phyloP scores from a whole-genome alignment of 1,284 basidiomycete species.

The Tilletia caries region DNA sequence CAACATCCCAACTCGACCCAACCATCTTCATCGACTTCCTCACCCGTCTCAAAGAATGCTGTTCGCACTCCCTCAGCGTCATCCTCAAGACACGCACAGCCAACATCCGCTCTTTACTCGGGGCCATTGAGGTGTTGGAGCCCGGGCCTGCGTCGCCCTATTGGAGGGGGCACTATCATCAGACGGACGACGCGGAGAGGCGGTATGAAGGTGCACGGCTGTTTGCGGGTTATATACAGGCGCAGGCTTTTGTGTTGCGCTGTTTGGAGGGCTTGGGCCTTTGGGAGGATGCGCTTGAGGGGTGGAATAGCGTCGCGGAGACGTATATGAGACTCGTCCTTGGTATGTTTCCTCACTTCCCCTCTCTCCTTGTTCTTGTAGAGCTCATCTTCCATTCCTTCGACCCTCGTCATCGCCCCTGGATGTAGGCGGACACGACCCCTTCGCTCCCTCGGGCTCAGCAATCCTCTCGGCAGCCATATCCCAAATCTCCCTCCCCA shows the following conservation, averaged over 20 bases:
- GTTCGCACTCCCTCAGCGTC: constrained; percentile 75
- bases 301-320: constrained; percentile 8
- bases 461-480: background rate
- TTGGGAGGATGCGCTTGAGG: constrained; percentile 12
- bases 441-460: background rate
- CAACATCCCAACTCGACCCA: constrained; percentile 62
- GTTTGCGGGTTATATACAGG: constrained; percentile 4
- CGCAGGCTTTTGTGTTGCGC: constrained; percentile 5
- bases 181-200: background rate
- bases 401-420: background rate
- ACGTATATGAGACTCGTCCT: constrained; percentile 8
- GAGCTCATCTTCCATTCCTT: background rate
- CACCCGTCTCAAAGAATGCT: constrained; percentile 81
- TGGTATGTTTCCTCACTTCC: no score
- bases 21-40: constrained; percentile 83
- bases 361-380: background rate
- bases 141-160: constrained; percentile 1
- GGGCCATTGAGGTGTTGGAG: background rate
- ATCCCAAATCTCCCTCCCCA: background rate
- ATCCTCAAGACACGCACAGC: constrained; percentile 63
- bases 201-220: background rate
- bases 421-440: constrained; percentile 6
- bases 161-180: background rate
- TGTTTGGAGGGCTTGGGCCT: constrained; percentile 9
- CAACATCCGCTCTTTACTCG: constrained; percentile 50